Base-by-base conservation (phyloP, 2,329 filamentous ascomycete genomes). In the Madurella mycetomatis region DNA sequence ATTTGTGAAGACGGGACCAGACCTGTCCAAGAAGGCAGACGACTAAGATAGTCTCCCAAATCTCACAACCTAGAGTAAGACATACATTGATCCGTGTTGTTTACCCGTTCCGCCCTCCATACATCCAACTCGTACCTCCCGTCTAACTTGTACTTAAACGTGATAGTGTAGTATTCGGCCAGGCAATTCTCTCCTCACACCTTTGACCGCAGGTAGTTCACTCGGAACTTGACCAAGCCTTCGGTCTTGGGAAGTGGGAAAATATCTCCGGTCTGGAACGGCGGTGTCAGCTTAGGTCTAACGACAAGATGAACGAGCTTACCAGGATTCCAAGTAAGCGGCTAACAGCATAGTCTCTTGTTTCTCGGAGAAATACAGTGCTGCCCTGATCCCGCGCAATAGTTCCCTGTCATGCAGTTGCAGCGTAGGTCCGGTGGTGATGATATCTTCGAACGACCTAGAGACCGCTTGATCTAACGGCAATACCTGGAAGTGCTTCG, bases 11-110 rank as follows among this genome's bases (percentile, higher is more conserved):
- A 41, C 2, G 3, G 11, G 30, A 25, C 3, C 41, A 5, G 5
- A 62, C 59, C 55, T 37, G 31, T 55, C 49, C 49, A 50, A 8
- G 44, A 37, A 2, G 54, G 15, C 5, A 63, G 54, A 1, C 59
- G 53, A 37, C 57, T 60, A 1, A 63, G 51, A 42, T 59, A 63
- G 43, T 60, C 54, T 18, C 61, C 61, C 37, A 63, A 30, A 12
- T 60, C 52, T 59, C 57, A 56, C 2, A 61, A 37, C 31, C 49
- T 51, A 18, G 41, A 51, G 5, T 49, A 39, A 11, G 41, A 56
- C 5, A 18, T 47, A 56, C 5, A 18, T 47, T 16, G 53, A 48
- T 9, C 53, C 18, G 37, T 53, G 47, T 5, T 56, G 51, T 2
- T 40, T 37, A 5, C 51, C 57, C 3, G 44, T 56, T 3, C 60